Evolutionary conservation across 352 stramenopile species (phyloP), one percentile per base, ranked within the genome.

Genomic region (Halophytophthora polymorphica): DNA sequence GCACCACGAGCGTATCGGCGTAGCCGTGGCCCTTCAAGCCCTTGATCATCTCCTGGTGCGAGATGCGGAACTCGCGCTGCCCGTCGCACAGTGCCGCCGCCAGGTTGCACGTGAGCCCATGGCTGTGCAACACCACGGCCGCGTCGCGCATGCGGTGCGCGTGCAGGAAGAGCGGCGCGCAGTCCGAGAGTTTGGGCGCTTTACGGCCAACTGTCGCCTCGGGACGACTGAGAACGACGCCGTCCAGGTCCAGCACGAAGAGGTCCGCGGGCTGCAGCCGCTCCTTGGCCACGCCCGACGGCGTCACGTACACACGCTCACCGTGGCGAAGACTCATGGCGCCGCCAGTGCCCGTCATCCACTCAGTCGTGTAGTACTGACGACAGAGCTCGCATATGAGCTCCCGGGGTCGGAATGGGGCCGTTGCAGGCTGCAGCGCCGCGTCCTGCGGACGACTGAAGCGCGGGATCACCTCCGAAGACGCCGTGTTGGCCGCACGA

Each of bases 1-100:
- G 96, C 42, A 99, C 79, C 38, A 97, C 86, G 33, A 98, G 66
- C n/a, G 94, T 75, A 56, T 96, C 86, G 58, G 95, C 67, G 67
- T 96, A 98, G 2, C 86, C 86, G 57, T 97, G 86, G 48, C 91
- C 84, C 1, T 85, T 86, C 17, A 98, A 87, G 2, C 96, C 96
- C 75, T 98, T 98, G 57, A 98, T 91, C 96, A 98, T 98, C 73
- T 98, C 96, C 53, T 98, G 83, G 64, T 98, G 91, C 17, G 95
- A 97, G 33, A 98, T 88, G 52, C 82, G 79, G 54, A 98, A 90
- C 40, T 92, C 80, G 28, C 53, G 67, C 57, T 82, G 59, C 37
- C 73, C 76, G 23, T 93, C 88, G 64, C 93, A 95, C 17, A 98
- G 69, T 18, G 95, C 67, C 14, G 93, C 96, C 13, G 91, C 89